phyloP scores from a whole-genome alignment of 768 basidiomycete species.

The Termitomyces sp. region DNA sequence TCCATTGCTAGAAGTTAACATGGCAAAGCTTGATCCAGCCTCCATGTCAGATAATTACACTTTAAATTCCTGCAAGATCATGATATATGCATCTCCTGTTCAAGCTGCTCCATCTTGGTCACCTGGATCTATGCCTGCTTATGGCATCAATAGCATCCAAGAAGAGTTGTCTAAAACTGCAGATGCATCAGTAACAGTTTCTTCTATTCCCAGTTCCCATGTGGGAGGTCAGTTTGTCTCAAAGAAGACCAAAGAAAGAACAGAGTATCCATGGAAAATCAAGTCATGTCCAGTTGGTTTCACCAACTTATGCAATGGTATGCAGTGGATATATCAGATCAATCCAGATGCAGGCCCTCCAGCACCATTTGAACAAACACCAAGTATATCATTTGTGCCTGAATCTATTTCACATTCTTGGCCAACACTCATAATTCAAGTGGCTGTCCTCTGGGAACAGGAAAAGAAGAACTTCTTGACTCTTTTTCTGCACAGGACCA shows the following conservation, averaged over 20 bases:
- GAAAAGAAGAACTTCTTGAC: neutral
- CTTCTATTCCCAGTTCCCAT: neutral
- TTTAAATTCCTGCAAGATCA: neutral
- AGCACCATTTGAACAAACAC: neutral
- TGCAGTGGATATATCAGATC: neutral
- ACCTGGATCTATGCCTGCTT: neutral
- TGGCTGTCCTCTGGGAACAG: neutral
- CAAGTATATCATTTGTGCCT: neutral
- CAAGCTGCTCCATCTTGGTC: neutral
- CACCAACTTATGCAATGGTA: neutral
- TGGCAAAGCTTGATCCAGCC: neutral
- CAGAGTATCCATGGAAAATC: neutral
- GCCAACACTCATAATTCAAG: neutral
- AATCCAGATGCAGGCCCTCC: neutral
- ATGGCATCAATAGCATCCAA: neutral
- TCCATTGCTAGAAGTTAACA: neutral
- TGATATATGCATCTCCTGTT: neutral
- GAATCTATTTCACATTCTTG: neutral
- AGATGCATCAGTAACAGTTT: neutral
- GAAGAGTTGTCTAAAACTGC: neutral
- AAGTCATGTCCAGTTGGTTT: neutral
- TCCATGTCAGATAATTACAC: neutral
- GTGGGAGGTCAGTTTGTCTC: neutral
- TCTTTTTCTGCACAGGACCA: neutral
- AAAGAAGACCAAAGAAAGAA: neutral